phyloP scores from a whole-genome alignment of 2,329 filamentous ascomycete species.

The Fusarium sp. region DNA sequence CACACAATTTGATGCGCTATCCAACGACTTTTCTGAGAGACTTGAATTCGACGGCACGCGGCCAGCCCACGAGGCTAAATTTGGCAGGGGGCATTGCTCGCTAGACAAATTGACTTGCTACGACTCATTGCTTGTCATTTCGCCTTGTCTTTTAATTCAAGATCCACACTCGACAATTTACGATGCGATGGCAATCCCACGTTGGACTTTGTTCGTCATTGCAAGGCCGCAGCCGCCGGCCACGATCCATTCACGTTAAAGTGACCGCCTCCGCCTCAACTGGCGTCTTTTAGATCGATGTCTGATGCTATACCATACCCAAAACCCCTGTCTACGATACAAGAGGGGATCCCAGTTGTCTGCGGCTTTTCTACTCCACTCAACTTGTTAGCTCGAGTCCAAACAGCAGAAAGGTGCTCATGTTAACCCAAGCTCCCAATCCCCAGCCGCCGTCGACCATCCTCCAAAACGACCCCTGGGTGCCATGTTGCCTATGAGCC shows the following conservation, averaged over 20 bases:
- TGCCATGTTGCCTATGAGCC: constrained; percentile 38
- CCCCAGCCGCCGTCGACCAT: constrained; percentile 39
- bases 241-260: constrained; percentile 35
- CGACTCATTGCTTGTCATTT: constrained; percentile 15
- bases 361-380: constrained; percentile 38
- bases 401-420: constrained; percentile 28
- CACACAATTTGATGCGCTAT: constrained; percentile 35
- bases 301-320: constrained; percentile 14
- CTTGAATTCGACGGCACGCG: constrained; percentile 40
- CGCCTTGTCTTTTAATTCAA: constrained; percentile 20
- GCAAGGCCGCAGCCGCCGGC: constrained; percentile 29
- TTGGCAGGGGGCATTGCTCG: constrained; percentile 38
- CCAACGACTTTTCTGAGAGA: constrained; percentile 37
- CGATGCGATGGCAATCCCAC: constrained; percentile 22
- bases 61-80: constrained; percentile 44
- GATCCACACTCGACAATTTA: constrained; percentile 28
- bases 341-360: constrained; percentile 35
- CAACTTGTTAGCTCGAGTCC: constrained; percentile 27
- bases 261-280: constrained; percentile 28
- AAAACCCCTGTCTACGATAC: constrained; percentile 14
- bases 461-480: constrained; percentile 35
- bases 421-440: constrained; percentile 35
- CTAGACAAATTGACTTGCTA: constrained; percentile 35
- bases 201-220: constrained; percentile 31
- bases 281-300: constrained; percentile 23